These are phyloP conservation scores for Tulasnella sp. DNA, from an alignment of 768 basidiomycete genomes.

Conservation along the genomic window DNA sequence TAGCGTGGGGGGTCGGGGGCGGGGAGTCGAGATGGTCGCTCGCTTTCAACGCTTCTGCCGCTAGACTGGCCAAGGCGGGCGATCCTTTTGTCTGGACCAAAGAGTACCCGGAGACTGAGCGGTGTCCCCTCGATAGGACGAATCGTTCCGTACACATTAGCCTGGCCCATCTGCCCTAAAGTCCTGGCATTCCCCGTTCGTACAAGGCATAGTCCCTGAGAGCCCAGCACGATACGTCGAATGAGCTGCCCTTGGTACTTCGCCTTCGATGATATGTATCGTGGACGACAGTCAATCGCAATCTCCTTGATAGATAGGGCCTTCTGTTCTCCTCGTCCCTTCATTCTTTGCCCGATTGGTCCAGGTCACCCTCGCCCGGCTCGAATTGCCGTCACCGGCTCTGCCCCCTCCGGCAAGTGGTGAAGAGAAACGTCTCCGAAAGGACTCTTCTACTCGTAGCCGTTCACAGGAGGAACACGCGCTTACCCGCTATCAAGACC, in stretches of 20 bases:
- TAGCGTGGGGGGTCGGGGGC: constrained; percentile 7
- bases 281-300: constrained; percentile 7
- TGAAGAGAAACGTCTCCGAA: constrained; percentile 13
- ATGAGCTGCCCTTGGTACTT: constrained; percentile 12
- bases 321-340: background rate
- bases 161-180: background rate
- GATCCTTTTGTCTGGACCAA: constrained; percentile 18
- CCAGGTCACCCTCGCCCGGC: constrained; percentile 4
- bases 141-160: constrained; percentile 10
- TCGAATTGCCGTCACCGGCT: constrained; percentile 14
- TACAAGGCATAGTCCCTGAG: constrained; percentile 6
- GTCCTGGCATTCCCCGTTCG: constrained; percentile 17
- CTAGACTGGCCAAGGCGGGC: background rate
- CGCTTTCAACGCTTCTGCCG: constrained; percentile 11
- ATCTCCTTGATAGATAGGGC: constrained; percentile 18
- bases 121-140: constrained; percentile 6
- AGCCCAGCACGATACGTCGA: constrained; percentile 10
- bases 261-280: constrained; percentile 18
- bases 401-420: constrained; percentile 1
- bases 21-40: constrained; percentile 17
- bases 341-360: constrained; percentile 10
- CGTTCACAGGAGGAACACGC: constrained; percentile 4
- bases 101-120: constrained; percentile 1
- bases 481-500: background rate
- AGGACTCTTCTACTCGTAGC: background rate